Base-by-base conservation (phyloP, 2,329 filamentous ascomycete genomes). In the Coniochaeta sp. region DNA sequence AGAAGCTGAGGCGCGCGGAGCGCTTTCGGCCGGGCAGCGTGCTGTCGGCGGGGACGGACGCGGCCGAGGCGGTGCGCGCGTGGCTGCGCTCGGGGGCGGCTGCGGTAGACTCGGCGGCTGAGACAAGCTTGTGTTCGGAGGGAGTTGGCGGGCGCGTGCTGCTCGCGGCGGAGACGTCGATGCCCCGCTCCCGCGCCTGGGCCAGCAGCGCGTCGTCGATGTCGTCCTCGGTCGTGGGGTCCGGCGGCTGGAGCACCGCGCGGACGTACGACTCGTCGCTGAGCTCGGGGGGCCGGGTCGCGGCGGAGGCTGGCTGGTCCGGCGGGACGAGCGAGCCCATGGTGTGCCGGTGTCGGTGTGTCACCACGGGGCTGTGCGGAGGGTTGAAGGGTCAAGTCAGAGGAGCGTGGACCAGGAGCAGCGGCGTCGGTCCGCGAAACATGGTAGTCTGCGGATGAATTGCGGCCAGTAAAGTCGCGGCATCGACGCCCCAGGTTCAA, bases 1-100 rank as follows among this genome's bases (percentile, higher is more conserved):
- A 71, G 63, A 84, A 83, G 60, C 70, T 79, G 28, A 80, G 68
- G 38, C 68, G 74, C 62, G 74, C 75, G 40, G 74, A 74, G 59
- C 74, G 67, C 59, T 65, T 67, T 61, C 68, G 72, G 59, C 65
- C 64, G 44, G 69, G 66, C 62, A 71, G 75, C 3, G 72, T 68
- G 6, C 79, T 78, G 26, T 65, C 68, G 28, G 26, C 5, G 6
- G 79, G 77, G 24, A 64, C 68, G 30, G 26, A 17, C 16, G 50
- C 26, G 10, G 12, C 32, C 10, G 50, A 55, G 50, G 32, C 69
- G 42, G 19, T 24, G 42, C 42, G 42, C 42, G 19, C 19, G 12
- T 22, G 42, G 19, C n/a, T n/a, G n/a, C n/a, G 42, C 19, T 3
- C 42, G n/a, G 42, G 73, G 26, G 72, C 72, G 40, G 74, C 72